Evolutionary conservation across 768 basidiomycete species (phyloP).

Genomic region (Tylopilus felleus): DNA sequence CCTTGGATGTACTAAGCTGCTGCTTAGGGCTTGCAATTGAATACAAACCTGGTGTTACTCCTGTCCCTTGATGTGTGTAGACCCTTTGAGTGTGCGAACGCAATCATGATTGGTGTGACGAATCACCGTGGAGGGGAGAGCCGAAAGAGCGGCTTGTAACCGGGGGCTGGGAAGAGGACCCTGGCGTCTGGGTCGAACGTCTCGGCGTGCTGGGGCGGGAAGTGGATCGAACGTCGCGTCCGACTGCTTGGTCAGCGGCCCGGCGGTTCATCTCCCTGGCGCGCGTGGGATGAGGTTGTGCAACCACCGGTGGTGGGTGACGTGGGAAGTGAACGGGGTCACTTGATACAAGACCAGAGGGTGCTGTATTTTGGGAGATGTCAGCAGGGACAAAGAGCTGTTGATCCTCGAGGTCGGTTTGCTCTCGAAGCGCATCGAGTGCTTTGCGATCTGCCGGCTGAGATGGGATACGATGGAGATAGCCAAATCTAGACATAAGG

Average conservation of each 20-base stretch:
- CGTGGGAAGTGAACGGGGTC: constrained; percentile 10
- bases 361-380: constrained; percentile 19
- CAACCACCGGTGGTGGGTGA: constrained; percentile 18
- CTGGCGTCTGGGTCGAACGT: constrained; percentile 26
- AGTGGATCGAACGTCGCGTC: constrained; percentile 19
- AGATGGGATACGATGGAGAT: constrained; percentile 90
- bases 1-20: constrained; percentile 21
- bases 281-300: constrained; percentile 30
- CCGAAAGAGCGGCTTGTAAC: constrained; percentile 34
- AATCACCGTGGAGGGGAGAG: constrained; percentile 48
- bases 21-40: constrained; percentile 19
- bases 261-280: constrained; percentile 20
- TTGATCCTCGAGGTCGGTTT: constrained; percentile 56
- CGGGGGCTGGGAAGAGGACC: constrained; percentile 31
- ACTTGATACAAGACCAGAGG: neutral
- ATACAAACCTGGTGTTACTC: constrained; percentile 19
- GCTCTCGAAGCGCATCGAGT: constrained; percentile 54
- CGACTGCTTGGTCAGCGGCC: constrained; percentile 6
- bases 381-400: constrained; percentile 76
- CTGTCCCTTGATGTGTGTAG: constrained; percentile 33
- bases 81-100: constrained; percentile 35
- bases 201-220: constrained; percentile 28
- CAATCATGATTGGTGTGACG: constrained; percentile 38
- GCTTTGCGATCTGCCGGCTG: constrained; percentile 57
- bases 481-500: constrained; percentile 61